Percentiles rank a stretch among this genome's conserved stretches.
These are phyloP conservation scores for Alternaria conjuncta DNA, from an alignment of 2,329 filamentous ascomycete genomes.

Conservation along the genomic window DNA sequence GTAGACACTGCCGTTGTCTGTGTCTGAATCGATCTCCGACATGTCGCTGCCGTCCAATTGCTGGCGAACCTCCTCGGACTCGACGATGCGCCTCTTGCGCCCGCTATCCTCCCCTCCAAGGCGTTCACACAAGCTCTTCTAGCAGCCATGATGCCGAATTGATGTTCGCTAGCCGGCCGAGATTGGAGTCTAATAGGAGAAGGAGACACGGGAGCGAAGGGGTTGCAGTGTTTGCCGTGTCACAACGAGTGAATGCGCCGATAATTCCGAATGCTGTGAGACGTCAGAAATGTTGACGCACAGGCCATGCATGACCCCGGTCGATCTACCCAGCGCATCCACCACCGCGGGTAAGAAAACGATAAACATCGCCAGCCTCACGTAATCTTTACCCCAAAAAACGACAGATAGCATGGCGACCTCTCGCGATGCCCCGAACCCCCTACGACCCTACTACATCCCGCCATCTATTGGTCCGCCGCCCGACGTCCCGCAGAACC, in stretches of 20 bases:
- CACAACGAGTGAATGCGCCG: slow-evolving; percentile 6
- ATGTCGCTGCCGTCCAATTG: slow-evolving; percentile 19
- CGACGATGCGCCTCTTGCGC: slow-evolving; percentile 17
- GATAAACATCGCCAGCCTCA: slow-evolving; percentile 9
- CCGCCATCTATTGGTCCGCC: slow-evolving; percentile 70
- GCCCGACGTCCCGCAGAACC: slow-evolving; percentile 51
- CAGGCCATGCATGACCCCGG: slow-evolving; percentile 4
- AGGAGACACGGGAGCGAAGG: slow-evolving; percentile 1
- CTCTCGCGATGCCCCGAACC: slow-evolving; percentile 62
- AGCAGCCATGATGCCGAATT: slow-evolving; percentile 17
- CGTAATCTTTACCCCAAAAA: not conserved
- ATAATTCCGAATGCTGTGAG: slow-evolving; percentile 24
- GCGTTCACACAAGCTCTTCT: slow-evolving; percentile 12
- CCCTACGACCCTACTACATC: slow-evolving; percentile 74
- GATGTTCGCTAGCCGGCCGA: not conserved
- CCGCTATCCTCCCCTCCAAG: slow-evolving; percentile 6
- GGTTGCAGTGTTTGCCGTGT: slow-evolving; percentile 3
- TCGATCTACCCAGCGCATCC: slow-evolving; percentile 12
- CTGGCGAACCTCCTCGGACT: slow-evolving; percentile 22
- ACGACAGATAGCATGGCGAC: slow-evolving; percentile 46
- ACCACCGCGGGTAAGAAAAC: slow-evolving; percentile 11
- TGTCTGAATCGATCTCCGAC: not conserved
- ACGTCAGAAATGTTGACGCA: slow-evolving; percentile 21
- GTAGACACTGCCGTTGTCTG: not conserved
- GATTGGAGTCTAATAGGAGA: not conserved